Base-by-base conservation (phyloP, 805 yeast species). In the Ogataea zsoltii region DNA sequence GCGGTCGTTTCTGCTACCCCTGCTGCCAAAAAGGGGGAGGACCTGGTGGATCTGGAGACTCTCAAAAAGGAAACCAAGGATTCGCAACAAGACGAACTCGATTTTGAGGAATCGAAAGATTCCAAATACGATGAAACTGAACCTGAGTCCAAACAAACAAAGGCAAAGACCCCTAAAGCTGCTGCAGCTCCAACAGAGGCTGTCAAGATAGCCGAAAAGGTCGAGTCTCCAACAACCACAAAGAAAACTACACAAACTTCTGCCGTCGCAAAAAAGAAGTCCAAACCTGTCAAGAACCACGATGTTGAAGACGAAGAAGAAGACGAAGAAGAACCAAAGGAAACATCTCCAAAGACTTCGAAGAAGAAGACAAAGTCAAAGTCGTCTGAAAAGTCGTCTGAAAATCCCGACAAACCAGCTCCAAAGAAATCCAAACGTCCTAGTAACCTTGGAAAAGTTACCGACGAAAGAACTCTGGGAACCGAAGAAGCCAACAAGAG, bases 401-500 rank as follows among this genome's bases (percentile, higher is more conserved):
- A 4, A 11, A 28, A n/a, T 6, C 13, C 36, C 14, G 23, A 6
- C 7, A n/a, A 28, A 28, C 6, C 14, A 6, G 11, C 31, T 11
- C 13, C 31, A 6, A 28, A 28, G 31, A 37, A 42, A 13, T 51
- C 55, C 9, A 51, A 48, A 31, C 38, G 49, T 17, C 55, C 52
- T 12, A 44, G 39, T 9, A 51, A 29, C 28, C 26, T 51, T 19
- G 42, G 42, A 9, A 48, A 51, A 21, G 47, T 48, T 12, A 41
- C 45, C 25, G 52, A 48, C 31, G 40, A 40, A 14, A 43, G 52
- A 21, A 39, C 37, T 9, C 33, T 49, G 19, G 55, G 55, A n/a
- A 42, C 41, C 1, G 48, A 51, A 18, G 48, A 51, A n/a, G 12
- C 45, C 10, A 10, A 13, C 5, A 41, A 40, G 18, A 39, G 28